phyloP scores from a whole-genome alignment of 805 yeast genomes.

The Pichia californica region DNA sequence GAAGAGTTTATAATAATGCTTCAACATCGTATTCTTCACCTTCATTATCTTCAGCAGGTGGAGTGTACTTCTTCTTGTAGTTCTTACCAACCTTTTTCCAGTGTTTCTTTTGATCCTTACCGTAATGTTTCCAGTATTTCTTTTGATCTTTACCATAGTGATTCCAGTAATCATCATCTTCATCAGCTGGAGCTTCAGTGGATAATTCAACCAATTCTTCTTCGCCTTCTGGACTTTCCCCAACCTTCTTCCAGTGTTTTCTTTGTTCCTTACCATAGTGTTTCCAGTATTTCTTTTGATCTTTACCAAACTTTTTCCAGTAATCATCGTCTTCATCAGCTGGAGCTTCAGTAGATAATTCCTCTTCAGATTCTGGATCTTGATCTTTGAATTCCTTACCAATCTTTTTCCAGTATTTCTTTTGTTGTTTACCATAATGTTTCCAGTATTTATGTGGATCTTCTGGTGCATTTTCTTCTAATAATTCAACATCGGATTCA shows the following conservation, averaged over 20 bases:
- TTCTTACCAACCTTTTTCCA: conserved; percentile 26
- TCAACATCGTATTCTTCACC: conserved; percentile 10
- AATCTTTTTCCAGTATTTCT: conserved; percentile 26
- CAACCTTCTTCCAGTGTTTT: conserved; percentile 26
- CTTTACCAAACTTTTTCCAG: conserved; percentile 21
- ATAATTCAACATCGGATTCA: conserved; percentile 7
- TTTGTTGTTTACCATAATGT: conserved; percentile 17
- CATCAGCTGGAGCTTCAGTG: conserved; percentile 21
- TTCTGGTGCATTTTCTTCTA: conserved; percentile 5
- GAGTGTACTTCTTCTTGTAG: conserved; percentile 23
- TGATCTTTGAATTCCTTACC: conserved; percentile 23
- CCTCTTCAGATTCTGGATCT: too few relatives aligned
- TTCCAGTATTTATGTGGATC: conserved; percentile 16
- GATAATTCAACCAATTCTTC: too few relatives aligned
- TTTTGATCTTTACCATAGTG: conserved; percentile 9
- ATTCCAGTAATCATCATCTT: conserved; percentile 13
- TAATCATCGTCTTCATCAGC: conserved; percentile 7
- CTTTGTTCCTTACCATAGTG: too few relatives aligned
- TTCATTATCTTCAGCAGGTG: conserved; percentile 16
- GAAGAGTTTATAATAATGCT: conserved; percentile 6
- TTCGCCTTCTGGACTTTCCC: too few relatives aligned
- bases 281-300: too few relatives aligned
- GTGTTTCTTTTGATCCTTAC: too few relatives aligned
- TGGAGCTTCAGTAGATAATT: too few relatives aligned
- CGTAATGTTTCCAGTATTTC: too few relatives aligned